Conservation (phyloP, 441 rosid species). For the Adansonia gregorii region DNA sequence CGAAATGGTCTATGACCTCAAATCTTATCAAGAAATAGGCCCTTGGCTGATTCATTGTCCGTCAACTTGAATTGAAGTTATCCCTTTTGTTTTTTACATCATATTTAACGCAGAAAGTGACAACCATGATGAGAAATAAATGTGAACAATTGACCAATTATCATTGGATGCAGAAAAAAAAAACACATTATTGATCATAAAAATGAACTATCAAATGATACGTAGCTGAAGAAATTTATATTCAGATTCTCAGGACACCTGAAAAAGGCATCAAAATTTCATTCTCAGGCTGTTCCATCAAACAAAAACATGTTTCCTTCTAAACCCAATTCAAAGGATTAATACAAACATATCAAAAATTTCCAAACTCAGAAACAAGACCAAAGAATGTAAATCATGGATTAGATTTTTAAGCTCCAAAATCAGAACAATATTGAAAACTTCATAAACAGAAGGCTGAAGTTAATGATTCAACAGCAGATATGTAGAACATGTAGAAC, state of each 20-base stretch:
- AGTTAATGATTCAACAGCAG: neutral
- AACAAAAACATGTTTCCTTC: constrained; percentile 6
- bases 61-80: neutral
- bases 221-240: neutral
- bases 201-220: neutral
- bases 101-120: neutral
- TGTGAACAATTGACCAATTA: neutral
- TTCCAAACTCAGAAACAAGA: neutral
- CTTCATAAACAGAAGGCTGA: neutral
- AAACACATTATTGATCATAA: constrained; percentile 1
- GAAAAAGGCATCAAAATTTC: constrained; percentile 1
- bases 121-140: constrained; percentile 5
- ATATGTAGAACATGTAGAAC: neutral
- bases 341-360: neutral
- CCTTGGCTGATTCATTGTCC: neutral
- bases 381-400: constrained; percentile 8
- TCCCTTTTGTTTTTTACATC: neutral
- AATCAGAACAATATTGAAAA: neutral
- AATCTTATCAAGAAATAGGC: constrained; percentile 6
- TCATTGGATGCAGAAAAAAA: neutral
- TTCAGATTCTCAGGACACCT: constrained; percentile 1
- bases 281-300: constrained; percentile 18
- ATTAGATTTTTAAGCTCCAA: neutral
- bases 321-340: constrained; percentile 5
- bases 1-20: neutral